Evolutionary conservation across 164 flowering plant genomes (phyloP), one percentile per base, ranked within the genome.

Genomic region (Nymphaea colorata): DNA sequence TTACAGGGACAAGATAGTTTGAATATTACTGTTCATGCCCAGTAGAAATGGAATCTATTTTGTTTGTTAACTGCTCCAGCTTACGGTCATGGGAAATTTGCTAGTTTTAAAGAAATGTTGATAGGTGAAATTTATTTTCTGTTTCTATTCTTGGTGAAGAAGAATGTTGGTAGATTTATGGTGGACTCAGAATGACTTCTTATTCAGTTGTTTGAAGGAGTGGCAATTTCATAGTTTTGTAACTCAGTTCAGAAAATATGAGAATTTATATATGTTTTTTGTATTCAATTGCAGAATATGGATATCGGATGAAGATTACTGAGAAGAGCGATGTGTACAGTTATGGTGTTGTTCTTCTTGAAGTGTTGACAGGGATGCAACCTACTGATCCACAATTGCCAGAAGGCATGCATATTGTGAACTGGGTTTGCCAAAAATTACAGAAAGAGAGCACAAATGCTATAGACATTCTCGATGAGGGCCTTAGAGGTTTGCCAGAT

Each of bases 251-350:
- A 61, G 59, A 55, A 10, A 8, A 55, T 55, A 16, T 16, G 10
- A 55, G 10, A 55, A 55, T 55, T 55, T 10, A 55, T 10, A 8
- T 55, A 61, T 61, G 12, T 61, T 2, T 4, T 7, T 61, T 61
- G 7, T 17, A 17, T 61, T 17, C 10, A 17, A 65, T 69, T 79
- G 80, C 87, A 86, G 91, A 86, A 70, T 84, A 81, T 72, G 91
- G 86, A 65, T 83, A 83, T 75, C 82, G 83, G 41, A 67, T 78
- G 70, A 82, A 77, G 70, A 84, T 86, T 70, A 84, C 90, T 45
- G 86, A 77, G 68, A 86, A 83, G 71, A 82, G 88, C 67, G 88
- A 86, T 67, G 85, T 84, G 43, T 86, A 84, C 72, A 86, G 90
- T 77, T 86, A 72, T 61, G 90, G 90, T 3, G 79, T 86, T 61